Percentiles rank a stretch among this genome's conserved stretches.
These are phyloP conservation scores for Dionaea muscipula DNA, from an alignment of 179 eudicot genomes.

Conservation along the genomic window DNA sequence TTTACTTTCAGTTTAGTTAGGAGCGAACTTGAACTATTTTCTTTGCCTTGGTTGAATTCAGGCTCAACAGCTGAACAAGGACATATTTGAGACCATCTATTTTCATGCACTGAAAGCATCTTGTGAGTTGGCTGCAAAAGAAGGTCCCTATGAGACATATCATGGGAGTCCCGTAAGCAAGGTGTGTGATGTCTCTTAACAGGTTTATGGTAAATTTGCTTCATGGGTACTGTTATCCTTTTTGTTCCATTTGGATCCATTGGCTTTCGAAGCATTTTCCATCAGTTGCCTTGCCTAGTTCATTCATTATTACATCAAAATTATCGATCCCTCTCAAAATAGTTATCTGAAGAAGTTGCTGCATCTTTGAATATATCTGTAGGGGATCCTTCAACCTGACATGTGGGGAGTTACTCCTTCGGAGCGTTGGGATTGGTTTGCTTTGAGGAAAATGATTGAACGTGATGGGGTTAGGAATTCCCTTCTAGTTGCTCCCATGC, in stretches of 20 bases:
- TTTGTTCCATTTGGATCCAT: no score
- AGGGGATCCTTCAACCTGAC: conserved; percentile 92
- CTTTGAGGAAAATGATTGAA: conserved; percentile 46
- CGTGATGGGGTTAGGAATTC: conserved; percentile 63
- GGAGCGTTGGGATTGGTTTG: conserved; percentile 77
- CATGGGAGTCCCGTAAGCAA: conserved; percentile 81
- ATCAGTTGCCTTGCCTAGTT: no score
- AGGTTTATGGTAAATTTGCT: no score
- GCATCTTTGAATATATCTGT: not conserved
- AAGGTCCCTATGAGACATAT: conserved; percentile 80
- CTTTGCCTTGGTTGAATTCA: conserved; percentile 13
- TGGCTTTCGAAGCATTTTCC: no score
- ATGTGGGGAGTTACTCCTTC: conserved; percentile 93
- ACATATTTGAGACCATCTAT: conserved; percentile 88
- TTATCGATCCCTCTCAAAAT: no score
- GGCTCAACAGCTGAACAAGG: conserved; percentile 88
- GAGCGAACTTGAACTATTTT: not conserved
- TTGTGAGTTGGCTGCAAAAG: conserved; percentile 55
- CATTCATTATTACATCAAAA: no score
- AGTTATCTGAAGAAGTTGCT: no score
- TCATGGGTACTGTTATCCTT: no score
- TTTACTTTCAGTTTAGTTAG: no score
- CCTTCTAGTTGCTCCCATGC: conserved; percentile 94
- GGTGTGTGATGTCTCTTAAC: conserved; percentile 22
- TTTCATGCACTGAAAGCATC: conserved; percentile 72